Base-by-base conservation (phyloP, 2,329 filamentous ascomycete species). In the Botrytis fragariae region DNA sequence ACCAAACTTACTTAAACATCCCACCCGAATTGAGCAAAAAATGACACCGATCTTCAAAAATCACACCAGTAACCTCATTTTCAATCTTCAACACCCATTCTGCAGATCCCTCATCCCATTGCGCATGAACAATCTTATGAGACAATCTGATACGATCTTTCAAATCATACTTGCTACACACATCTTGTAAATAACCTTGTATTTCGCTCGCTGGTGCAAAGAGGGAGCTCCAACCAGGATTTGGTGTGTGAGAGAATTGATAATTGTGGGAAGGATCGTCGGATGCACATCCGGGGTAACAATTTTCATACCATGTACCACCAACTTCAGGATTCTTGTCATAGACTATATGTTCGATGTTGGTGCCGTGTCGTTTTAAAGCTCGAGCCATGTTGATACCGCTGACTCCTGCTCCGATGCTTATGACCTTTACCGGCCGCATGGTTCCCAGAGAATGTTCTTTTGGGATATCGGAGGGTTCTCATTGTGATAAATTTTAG, bases 161-260 rank as follows among this genome's bases (percentile, higher is more conserved):
- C 80, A 88, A 22, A 0, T 51, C 71, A 57, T 86, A 85, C 29
- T 87, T 85, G n/a, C 85, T 82, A 73, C 84, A 86, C 45, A 87
- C 80, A 9, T 77, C 77, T 69, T 83, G 81, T 39, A 90, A 83
- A 74, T 91, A 91, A 4, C 82, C 80, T 59, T 85, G 83, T 60
- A 91, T 90, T 78, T 91, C 89, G 0, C 82, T 81, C 0, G 86
- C 86, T 0, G 84, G 81, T 0, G 87, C 83, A 77, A 87, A 90
- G 78, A 90, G 88, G 72, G 86, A 85, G 29, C 85, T 84, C 89
- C 89, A 91, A 57, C 85, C 84, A 10, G 85, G 85, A 78, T 90
- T 91, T 3, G 86, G 87, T 72, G 86, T 84, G 85, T 87, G 90
- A 3, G 87, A 87, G 77, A 89, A 90, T 77, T 89, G 88, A 78